phyloP scores from a whole-genome alignment of 2,329 filamentous ascomycete genomes.

The Cytospora leucostoma region DNA sequence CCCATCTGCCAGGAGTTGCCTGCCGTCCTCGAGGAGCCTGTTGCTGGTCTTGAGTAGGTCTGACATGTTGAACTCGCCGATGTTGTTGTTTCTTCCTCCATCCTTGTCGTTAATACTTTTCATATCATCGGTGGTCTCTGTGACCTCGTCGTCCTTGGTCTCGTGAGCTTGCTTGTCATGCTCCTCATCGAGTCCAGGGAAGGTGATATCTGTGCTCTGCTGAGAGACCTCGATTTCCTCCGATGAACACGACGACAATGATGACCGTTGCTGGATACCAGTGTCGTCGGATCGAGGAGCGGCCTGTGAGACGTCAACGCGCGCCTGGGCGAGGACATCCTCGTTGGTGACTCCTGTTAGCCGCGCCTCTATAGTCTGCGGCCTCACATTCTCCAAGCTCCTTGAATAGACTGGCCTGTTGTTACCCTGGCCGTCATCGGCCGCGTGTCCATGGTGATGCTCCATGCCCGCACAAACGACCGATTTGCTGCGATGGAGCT shows the following conservation, averaged over 20 bases:
- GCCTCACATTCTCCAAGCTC: not conserved
- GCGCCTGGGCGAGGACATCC: not conserved
- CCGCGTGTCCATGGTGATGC: not conserved
- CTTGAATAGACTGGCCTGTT: not conserved
- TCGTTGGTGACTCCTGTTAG: not conserved
- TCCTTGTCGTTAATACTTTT: too few species aligned
- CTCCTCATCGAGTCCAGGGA: too few species aligned
- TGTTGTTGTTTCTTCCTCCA: not conserved
- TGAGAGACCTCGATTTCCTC: too few species aligned
- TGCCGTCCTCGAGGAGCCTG: not conserved
- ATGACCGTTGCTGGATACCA: not conserved
- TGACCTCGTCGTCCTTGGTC: not conserved
- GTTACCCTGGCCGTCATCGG: not conserved
- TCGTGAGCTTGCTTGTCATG: too few species aligned
- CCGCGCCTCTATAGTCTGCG: not conserved
- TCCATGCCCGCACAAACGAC: not conserved
- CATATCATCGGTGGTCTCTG: not conserved
- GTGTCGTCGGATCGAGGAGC: not conserved
- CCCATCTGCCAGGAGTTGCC: not conserved
- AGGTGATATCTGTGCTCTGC: too few species aligned
- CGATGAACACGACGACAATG: not conserved
- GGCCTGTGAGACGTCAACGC: not conserved
- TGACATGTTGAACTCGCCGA: not conserved
- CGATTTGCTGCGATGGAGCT: not conserved
- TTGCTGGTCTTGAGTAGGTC: constrained; percentile 1